Conservation (phyloP, 2,329 filamentous ascomycete species). For the Aspergillus fijiensis region DNA sequence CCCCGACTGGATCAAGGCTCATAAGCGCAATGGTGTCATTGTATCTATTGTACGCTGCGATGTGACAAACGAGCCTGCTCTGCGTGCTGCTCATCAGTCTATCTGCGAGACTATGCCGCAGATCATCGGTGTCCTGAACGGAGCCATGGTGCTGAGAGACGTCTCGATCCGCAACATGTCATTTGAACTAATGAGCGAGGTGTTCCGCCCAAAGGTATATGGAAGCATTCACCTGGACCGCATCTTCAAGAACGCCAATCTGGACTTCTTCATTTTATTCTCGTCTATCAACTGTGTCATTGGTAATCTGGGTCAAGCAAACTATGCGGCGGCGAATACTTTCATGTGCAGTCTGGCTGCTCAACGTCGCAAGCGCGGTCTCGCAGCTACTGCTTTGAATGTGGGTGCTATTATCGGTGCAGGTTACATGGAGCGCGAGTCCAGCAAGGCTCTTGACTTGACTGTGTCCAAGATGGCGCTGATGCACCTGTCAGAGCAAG, state of each 20-base stretch:
- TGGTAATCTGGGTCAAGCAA: conserved; percentile 32
- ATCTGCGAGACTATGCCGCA: conserved; percentile 17
- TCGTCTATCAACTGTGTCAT: too few species aligned
- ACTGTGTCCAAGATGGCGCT: background rate
- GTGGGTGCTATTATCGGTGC: conserved; percentile 31
- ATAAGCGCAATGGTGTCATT: too few species aligned
- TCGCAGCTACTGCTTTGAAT: conserved; percentile 18
- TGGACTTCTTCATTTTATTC: too few species aligned
- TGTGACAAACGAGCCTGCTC: background rate
- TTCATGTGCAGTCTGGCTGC: conserved; percentile 35
- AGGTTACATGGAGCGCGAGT: background rate
- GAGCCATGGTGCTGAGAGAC: conserved; percentile 24
- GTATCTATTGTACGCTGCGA: background rate
- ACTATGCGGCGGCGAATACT: conserved; percentile 42
- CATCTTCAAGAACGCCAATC: too few species aligned
- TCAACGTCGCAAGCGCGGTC: conserved; percentile 23
- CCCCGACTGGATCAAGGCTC: too few species aligned
- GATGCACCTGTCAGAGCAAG: background rate
- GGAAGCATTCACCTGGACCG: too few species aligned
- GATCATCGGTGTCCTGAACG: conserved; percentile 28
- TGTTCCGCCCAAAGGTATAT: conserved; percentile 12
- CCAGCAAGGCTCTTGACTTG: too few species aligned
- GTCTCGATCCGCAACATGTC: conserved; percentile 16
- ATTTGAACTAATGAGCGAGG: conserved; percentile 10
- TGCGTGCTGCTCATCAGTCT: background rate